phyloP scores from a whole-genome alignment of 2,329 filamentous ascomycete genomes.

The Colletotrichum sidae region DNA sequence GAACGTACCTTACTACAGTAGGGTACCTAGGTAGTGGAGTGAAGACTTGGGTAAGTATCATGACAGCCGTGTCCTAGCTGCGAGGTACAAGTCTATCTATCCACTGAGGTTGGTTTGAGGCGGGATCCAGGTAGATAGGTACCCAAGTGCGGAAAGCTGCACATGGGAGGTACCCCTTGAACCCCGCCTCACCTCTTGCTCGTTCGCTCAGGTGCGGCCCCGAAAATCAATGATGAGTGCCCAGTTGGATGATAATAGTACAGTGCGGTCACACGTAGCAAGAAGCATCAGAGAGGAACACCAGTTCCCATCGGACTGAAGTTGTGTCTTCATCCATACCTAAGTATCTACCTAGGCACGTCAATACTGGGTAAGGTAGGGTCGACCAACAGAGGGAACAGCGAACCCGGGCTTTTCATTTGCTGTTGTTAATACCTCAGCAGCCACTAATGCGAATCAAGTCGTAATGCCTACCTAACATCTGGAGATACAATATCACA shows the following conservation, averaged over 20 bases:
- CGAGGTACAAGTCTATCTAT: neutral
- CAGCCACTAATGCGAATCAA: slow-evolving; percentile 27
- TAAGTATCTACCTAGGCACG: too few species aligned
- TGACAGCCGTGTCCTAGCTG: slow-evolving; percentile 1
- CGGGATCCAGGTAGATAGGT: slow-evolving; percentile 7
- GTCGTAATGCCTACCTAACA: neutral
- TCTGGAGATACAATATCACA: slow-evolving; percentile 24
- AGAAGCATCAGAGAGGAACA: neutral
- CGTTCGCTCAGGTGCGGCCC: slow-evolving; percentile 13
- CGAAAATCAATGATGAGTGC: neutral
- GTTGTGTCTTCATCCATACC: neutral
- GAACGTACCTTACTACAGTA: too few species aligned
- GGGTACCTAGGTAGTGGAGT: neutral
- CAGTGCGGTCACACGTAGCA: slow-evolving; percentile 1
- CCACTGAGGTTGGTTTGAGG: slow-evolving; percentile 1
- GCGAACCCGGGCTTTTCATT: slow-evolving; percentile 24
- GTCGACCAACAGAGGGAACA: slow-evolving; percentile 1
- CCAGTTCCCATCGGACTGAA: neutral
- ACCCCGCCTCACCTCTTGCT: slow-evolving; percentile 19
- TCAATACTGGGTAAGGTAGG: too few species aligned
- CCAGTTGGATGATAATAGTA: neutral
- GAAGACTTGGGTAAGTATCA: neutral
- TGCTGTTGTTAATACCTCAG: slow-evolving; percentile 8
- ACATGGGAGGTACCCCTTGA: slow-evolving; percentile 14
- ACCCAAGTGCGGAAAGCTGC: slow-evolving; percentile 28